Evolutionary conservation across 2,329 filamentous ascomycete species (phyloP).

Genomic region (Nigrospora sphaerica): DNA sequence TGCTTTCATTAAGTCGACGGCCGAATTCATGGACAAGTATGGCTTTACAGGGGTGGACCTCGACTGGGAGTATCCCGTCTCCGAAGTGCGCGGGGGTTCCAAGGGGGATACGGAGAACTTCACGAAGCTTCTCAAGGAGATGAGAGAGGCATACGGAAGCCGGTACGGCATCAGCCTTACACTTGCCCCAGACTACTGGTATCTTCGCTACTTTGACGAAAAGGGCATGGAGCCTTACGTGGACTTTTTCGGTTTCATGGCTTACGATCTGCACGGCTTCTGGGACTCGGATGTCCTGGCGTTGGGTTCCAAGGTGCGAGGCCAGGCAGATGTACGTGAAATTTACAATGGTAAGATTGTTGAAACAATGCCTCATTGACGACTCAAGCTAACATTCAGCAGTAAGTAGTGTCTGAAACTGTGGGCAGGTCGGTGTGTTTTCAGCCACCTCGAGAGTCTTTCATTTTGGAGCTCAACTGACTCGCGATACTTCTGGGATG

Average conservation of each 20-base stretch:
- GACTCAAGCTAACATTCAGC: too few species aligned
- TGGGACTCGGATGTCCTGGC: constrained; percentile 29
- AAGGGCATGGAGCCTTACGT: constrained; percentile 28
- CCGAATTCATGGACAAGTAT: constrained; percentile 18
- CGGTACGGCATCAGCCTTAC: constrained; percentile 33
- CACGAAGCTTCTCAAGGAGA: constrained; percentile 23
- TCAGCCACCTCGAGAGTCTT: too few species aligned
- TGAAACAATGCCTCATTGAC: too few species aligned
- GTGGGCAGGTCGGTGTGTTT: too few species aligned
- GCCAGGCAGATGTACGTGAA: constrained; percentile 34
- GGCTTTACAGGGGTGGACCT: constrained; percentile 28
- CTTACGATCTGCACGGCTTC: constrained; percentile 33
- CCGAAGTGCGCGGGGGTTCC: constrained; percentile 24
- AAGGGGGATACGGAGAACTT: constrained; percentile 28
- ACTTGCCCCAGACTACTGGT: constrained; percentile 28
- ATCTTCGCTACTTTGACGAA: constrained; percentile 27
- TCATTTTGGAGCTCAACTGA: too few species aligned
- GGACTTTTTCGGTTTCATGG: constrained; percentile 30
- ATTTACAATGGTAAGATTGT: constrained; percentile 18
- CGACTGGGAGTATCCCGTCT: constrained; percentile 38
- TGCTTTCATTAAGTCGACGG: too few species aligned
- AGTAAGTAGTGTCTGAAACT: too few species aligned
- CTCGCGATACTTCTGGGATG: too few species aligned
- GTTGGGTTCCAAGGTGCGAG: constrained; percentile 22
- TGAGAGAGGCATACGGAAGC: constrained; percentile 24